Evolutionary conservation across 371 early-diverging fungal species (phyloP).

Genomic region (Mucor indicus): DNA sequence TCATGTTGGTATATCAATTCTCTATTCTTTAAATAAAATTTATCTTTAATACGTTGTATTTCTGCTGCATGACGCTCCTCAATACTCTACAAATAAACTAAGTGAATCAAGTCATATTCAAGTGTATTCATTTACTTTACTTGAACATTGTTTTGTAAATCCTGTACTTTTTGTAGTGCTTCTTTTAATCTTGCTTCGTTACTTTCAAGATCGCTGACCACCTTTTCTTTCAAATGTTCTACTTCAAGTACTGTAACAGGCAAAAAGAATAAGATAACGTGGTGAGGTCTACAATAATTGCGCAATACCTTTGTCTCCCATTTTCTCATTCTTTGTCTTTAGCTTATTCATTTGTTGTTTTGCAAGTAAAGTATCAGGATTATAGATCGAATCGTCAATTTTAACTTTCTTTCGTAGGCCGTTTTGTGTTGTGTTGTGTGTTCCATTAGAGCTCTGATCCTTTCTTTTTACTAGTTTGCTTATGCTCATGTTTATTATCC

Average conservation of each 20-base stretch:
- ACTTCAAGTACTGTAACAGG: slow-evolving; percentile 62
- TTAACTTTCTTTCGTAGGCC: no score
- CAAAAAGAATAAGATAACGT: no score
- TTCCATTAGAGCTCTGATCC: no score
- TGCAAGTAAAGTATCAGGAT: no score
- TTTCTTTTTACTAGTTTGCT: no score
- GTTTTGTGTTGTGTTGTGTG: no score
- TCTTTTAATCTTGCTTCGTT: slow-evolving; percentile 60
- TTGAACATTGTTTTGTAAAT: slow-evolving; percentile 42
- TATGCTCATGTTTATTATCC: no score
- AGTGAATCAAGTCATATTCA: not conserved
- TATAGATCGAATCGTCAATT: no score
- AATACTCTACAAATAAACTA: not conserved
- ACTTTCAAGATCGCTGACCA: slow-evolving; percentile 52
- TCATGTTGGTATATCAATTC: slow-evolving; percentile 2
- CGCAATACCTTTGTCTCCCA: no score
- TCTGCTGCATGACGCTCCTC: slow-evolving; percentile 9
- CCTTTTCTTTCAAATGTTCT: slow-evolving; percentile 38
- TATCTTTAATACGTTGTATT: not conserved
- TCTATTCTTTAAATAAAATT: slow-evolving; percentile 3
- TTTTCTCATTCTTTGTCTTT: no score
- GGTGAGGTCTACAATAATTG: no score
- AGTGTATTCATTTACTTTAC: not conserved
- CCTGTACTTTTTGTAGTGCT: slow-evolving; percentile 43
- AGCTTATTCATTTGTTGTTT: no score